Base-by-base conservation (phyloP, 2,329 filamentous ascomycete species). In the Phialophora tarda region DNA sequence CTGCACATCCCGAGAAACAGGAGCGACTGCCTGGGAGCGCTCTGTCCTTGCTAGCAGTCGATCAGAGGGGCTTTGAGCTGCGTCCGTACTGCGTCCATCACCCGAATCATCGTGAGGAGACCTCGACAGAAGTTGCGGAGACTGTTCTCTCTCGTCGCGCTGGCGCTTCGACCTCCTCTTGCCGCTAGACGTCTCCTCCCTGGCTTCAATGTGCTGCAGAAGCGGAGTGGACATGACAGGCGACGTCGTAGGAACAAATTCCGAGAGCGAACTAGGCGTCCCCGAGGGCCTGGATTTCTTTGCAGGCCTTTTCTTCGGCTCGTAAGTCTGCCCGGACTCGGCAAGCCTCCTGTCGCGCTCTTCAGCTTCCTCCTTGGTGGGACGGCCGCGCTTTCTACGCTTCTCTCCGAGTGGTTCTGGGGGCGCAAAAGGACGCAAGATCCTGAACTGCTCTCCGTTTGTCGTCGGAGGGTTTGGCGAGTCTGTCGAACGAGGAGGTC, bases 341-440 rank as follows among this genome's bases (percentile, higher is more conserved):
- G 70, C 70, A 14, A 73, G 66, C 51, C 59, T 59, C 6, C 70
- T 62, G 28, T 71, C 69, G 57, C 71, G 71, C 62, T 72, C 70
- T 61, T 71, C 71, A n/a, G 59, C 71, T 30, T 72, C 71, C 62
- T 71, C 70, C 51, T 72, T 73, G n/a, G 67, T 73, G 32, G 71
- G 71, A 21, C 71, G 70, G 21, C 71, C 71, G 23, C 71, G 69
- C 55, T 73, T 73, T 67, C 57, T 68, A 51, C 62, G 68, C 12
- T 61, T 59, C 56, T 70, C 69, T 8, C 60, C 53, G 6, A 30
- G 50, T n/a, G 57, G 21, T 12, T 72, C 71, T n/a, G 62, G 61
- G 8, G 51, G 59, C 48, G 56, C 61, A 38, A 65, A 64, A 11
- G 63, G 62, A 14, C 67, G 67, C 30, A 71, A 55, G 30, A 69